These are phyloP conservation scores for Stephanodiscus minutulus DNA, from an alignment of 108 stramenopile species.

Conservation along the genomic window DNA sequence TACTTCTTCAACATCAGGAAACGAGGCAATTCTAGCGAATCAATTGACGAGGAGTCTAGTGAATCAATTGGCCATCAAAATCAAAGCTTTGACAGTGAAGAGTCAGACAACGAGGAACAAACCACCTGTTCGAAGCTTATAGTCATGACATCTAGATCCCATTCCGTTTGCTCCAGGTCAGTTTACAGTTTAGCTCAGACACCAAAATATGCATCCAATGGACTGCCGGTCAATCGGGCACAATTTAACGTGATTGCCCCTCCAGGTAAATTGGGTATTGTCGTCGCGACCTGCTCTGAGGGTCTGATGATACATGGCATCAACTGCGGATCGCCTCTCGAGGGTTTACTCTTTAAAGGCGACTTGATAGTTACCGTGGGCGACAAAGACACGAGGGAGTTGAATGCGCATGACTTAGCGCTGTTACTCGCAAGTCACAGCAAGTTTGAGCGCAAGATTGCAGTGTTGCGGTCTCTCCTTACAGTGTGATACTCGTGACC, in stretches of 20 bases:
- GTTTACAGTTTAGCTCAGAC: neutral
- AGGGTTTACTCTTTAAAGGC: conserved; percentile 62
- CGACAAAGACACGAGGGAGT: conserved; percentile 65
- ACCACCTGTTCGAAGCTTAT: too few species aligned
- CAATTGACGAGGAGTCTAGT: neutral
- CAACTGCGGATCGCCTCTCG: conserved; percentile 56
- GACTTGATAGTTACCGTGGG: conserved; percentile 81
- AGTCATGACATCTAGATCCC: too few species aligned
- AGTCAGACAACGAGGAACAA: too few species aligned
- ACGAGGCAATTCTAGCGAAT: too few species aligned
- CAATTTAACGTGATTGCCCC: conserved; percentile 55
- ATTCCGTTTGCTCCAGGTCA: too few species aligned
- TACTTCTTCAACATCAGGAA: neutral
- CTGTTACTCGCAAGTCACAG: conserved; percentile 66
- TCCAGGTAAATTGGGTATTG: conserved; percentile 80
- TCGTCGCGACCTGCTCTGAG: conserved; percentile 75
- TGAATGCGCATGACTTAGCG: conserved; percentile 74
- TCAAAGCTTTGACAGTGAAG: too few species aligned
- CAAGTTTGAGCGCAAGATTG: too few species aligned
- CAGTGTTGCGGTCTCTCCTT: too few species aligned
- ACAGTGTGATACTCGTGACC: too few species aligned
- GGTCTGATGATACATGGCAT: conserved; percentile 78
- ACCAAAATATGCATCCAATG: too few species aligned
- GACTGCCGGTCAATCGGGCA: too few species aligned
- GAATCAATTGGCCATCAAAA: too few species aligned